Conservation (phyloP, 1,284 basidiomycete genomes). For the Microbotryum lychnidis-dioicae region DNA sequence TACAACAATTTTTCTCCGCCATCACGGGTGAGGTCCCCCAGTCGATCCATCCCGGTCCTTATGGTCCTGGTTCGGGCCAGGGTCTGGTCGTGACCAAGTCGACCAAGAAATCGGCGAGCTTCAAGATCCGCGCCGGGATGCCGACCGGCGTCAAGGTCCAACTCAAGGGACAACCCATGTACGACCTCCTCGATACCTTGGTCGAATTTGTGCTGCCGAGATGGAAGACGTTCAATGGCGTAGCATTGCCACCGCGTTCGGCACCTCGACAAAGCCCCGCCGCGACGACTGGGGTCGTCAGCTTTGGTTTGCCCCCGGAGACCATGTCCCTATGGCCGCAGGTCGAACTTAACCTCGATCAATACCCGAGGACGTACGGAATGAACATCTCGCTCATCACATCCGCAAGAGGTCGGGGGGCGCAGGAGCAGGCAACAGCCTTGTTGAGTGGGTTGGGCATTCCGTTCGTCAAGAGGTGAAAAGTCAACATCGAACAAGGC, state of each 20-base stretch:
- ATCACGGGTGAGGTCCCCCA: slow-evolving; percentile 73
- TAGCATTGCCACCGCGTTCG: slow-evolving; percentile 57
- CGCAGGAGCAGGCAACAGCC: slow-evolving; percentile 74
- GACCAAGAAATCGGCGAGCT: slow-evolving; percentile 71
- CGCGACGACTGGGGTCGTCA: slow-evolving; percentile 75
- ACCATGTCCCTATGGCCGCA: slow-evolving; percentile 84
- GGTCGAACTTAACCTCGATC: slow-evolving; percentile 78
- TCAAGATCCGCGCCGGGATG: slow-evolving; percentile 70
- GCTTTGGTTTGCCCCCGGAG: slow-evolving; percentile 71
- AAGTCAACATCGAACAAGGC: not conserved
- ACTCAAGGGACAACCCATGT: slow-evolving; percentile 81
- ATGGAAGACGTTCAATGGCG: slow-evolving; percentile 78
- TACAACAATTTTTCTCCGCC: slow-evolving; percentile 78
- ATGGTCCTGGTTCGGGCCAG: slow-evolving; percentile 49
- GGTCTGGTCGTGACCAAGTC: slow-evolving; percentile 77
- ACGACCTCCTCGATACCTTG: slow-evolving; percentile 80
- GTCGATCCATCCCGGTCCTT: slow-evolving; percentile 47
- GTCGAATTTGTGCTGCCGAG: slow-evolving; percentile 91
- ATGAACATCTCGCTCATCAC: slow-evolving; percentile 90
- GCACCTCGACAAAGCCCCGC: slow-evolving; percentile 47
- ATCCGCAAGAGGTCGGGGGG: slow-evolving; percentile 69
- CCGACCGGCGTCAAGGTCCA: slow-evolving; percentile 85
- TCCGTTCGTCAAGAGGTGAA: slow-evolving; percentile 51
- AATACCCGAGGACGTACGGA: slow-evolving; percentile 73
- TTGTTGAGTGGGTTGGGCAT: slow-evolving; percentile 82